These are phyloP conservation scores for Hypoxylon fuscum DNA, from an alignment of 495 filamentous ascomycete genomes.

Conservation along the genomic window DNA sequence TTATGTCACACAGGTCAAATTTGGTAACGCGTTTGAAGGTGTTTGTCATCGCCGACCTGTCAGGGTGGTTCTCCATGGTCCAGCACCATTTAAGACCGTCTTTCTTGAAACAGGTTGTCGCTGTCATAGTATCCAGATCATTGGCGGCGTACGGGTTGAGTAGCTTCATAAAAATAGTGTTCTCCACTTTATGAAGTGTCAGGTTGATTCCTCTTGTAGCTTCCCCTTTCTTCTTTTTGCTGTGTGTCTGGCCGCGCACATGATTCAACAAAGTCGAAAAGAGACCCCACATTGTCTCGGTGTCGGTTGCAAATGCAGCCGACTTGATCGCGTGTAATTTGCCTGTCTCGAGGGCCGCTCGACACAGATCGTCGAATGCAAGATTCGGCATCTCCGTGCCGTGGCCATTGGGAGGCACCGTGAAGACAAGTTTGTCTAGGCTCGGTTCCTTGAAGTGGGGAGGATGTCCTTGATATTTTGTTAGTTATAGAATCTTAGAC, in stretches of 20 bases:
- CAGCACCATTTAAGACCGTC: not conserved
- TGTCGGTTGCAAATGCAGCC: constrained; percentile 6
- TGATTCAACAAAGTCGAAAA: not conserved
- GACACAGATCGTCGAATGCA: constrained; percentile 3
- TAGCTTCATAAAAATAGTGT: constrained; percentile 8
- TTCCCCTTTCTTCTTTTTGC: not conserved
- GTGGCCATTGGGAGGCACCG: not conserved
- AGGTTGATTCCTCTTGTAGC: not conserved
- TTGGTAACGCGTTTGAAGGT: constrained; percentile 13
- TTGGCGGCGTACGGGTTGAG: not conserved
- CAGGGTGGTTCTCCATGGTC: too few relatives aligned
- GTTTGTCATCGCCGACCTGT: not conserved
- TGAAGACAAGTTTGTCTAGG: not conserved
- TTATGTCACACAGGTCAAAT: not conserved
- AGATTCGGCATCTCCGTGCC: not conserved
- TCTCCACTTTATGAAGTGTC: not conserved
- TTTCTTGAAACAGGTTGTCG: not conserved
- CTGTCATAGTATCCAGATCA: not conserved
- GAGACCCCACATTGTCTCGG: not conserved
- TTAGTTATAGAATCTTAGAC: not conserved
- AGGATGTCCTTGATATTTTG: constrained; percentile 1
- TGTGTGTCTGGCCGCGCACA: too few relatives aligned
- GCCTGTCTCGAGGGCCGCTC: not conserved
- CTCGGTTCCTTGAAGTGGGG: not conserved
- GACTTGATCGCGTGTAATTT: not conserved